Evolutionary conservation across 495 filamentous ascomycete genomes (phyloP).

Genomic region (Cercophora scortea): DNA sequence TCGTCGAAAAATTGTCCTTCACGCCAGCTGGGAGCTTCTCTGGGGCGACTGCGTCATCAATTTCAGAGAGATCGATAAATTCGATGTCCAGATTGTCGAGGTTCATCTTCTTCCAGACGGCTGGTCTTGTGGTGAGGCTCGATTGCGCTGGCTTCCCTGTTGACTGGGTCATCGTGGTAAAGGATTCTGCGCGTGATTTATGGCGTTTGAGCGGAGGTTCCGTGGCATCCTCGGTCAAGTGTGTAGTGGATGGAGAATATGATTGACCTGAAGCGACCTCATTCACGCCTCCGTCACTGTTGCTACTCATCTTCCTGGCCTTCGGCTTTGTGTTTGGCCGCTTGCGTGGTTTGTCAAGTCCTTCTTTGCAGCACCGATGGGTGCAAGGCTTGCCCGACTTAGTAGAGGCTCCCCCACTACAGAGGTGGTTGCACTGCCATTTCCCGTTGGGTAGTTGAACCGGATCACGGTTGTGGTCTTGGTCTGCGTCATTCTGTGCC

Average conservation of each 20-base stretch:
- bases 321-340: conserved; percentile 13
- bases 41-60: conserved; percentile 6
- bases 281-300: no score
- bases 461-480: conserved; percentile 30
- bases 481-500: conserved; percentile 23
- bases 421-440: conserved; percentile 82
- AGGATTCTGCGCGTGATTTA: no score
- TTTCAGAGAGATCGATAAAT: conserved; percentile 27
- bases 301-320: not conserved
- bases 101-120: not conserved
- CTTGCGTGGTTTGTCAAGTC: conserved; percentile 70
- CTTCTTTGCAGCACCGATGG: conserved; percentile 85
- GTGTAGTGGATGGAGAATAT: no score
- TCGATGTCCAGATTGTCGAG: conserved; percentile 20
- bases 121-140: not conserved
- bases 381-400: conserved; percentile 39
- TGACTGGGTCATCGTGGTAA: no score
- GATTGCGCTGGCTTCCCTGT: not conserved
- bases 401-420: conserved; percentile 59
- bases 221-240: no score
- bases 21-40: not conserved
- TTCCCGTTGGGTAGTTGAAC: conserved; percentile 68
- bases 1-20: not conserved
- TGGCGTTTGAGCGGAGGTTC: no score
- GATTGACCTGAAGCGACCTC: no score